phyloP scores from a whole-genome alignment of 495 filamentous ascomycete species.

The Tuber aestivum region DNA sequence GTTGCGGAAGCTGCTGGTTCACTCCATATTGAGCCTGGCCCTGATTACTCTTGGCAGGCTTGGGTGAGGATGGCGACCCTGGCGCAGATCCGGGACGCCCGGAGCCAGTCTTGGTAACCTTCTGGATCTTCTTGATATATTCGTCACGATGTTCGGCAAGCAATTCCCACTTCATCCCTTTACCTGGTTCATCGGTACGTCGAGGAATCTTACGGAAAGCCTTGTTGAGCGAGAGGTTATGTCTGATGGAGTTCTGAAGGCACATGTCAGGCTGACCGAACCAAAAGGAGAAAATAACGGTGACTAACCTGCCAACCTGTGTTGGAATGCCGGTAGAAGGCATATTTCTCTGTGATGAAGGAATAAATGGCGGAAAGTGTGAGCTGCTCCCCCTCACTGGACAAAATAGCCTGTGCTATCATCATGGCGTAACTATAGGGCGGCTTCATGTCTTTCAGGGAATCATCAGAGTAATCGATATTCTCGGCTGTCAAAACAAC shows the following conservation, averaged over 20 bases:
- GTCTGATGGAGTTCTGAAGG: constrained; percentile 82
- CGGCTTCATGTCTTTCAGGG: constrained; percentile 82
- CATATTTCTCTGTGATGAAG: constrained; percentile 80
- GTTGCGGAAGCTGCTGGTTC: constrained; percentile 28
- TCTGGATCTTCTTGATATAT: constrained; percentile 54
- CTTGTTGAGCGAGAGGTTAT: constrained; percentile 91
- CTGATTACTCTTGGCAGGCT: constrained; percentile 15
- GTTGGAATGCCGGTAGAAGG: constrained; percentile 78
- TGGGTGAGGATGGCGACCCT: constrained; percentile 35
- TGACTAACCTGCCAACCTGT: constrained; percentile 79
- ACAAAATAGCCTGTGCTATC: constrained; percentile 91
- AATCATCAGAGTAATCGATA: constrained; percentile 78
- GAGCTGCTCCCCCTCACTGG: constrained; percentile 73
- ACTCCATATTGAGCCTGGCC: constrained; percentile 25
- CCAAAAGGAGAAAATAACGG: constrained; percentile 1
- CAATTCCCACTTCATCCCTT: constrained; percentile 98
- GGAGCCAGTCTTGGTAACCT: constrained; percentile 26
- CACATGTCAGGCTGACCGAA: constrained; percentile 17
- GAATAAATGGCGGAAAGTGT: constrained; percentile 85
- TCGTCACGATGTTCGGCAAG: constrained; percentile 73
- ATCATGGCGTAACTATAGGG: constrained; percentile 94
- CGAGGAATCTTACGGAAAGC: constrained; percentile 86
- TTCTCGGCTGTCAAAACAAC: constrained; percentile 68
- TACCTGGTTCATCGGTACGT: constrained; percentile 88
- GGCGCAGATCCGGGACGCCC: constrained; percentile 27